A percentile compares a stretch with the other conserved stretches of the same genome.
These are phyloP conservation scores for Ophiostoma pallidulum DNA, from an alignment of 2,329 filamentous ascomycete species.

Conservation along the genomic window DNA sequence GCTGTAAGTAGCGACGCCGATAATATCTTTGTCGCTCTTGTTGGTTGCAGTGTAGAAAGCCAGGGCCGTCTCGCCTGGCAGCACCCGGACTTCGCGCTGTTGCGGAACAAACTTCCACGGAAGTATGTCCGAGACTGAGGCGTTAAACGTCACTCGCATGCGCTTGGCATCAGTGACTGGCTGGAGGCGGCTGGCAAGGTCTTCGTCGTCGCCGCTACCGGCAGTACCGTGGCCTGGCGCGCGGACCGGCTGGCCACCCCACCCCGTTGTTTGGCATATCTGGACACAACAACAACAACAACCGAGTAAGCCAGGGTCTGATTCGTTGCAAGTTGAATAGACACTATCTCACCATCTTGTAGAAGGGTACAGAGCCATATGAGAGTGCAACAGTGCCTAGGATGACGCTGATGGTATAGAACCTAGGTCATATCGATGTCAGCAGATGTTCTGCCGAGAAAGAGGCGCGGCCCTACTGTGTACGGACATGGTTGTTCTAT, in stretches of 20 bases:
- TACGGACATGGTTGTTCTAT: slow-evolving; percentile 54
- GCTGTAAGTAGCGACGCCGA: slow-evolving; percentile 94
- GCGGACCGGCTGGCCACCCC: slow-evolving; percentile 86
- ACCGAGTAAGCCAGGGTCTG: neutral
- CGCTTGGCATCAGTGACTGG: slow-evolving; percentile 75
- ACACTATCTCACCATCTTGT: slow-evolving; percentile 61
- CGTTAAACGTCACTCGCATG: slow-evolving; percentile 91
- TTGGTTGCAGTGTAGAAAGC: slow-evolving; percentile 98
- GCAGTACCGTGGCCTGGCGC: slow-evolving; percentile 55
- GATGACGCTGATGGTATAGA: slow-evolving; percentile 66
- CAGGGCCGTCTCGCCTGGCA: slow-evolving; percentile 91
- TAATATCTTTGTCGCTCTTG: slow-evolving; percentile 81
- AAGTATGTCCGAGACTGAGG: slow-evolving; percentile 86
- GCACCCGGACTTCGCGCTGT: slow-evolving; percentile 88
- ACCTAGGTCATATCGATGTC: slow-evolving; percentile 5
- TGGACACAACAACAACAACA: slow-evolving; percentile 24
- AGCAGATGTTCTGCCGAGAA: neutral
- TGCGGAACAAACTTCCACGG: slow-evolving; percentile 97
- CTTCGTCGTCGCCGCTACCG: slow-evolving; percentile 39
- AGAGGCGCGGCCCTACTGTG: neutral
- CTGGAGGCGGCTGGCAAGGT: slow-evolving; percentile 66
- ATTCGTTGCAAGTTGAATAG: too few relatives aligned
- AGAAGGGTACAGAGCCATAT: slow-evolving; percentile 76
- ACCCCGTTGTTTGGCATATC: slow-evolving; percentile 81
- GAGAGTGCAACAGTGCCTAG: slow-evolving; percentile 70